Base-by-base conservation (phyloP, 202 grass and related monocot species). In the Bolboschoenoplectus hybrid region DNA sequence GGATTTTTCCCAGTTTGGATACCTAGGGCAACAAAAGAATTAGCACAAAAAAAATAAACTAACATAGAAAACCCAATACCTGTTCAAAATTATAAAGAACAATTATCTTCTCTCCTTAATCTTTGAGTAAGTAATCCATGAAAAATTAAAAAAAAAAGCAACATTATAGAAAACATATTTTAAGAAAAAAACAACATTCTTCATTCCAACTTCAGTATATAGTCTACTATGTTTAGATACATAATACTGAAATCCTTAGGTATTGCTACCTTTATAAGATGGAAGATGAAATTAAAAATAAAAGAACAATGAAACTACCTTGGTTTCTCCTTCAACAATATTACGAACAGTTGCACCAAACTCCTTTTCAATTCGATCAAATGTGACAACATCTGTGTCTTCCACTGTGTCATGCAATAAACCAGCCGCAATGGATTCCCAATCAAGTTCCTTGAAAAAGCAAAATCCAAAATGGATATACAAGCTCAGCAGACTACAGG, bases 281-380 rank as follows among this genome's bases (percentile, higher is more conserved):
- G 74, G 49, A 77, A 14, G 35, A 40, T 40, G 35, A 55, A 78
- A 57, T 9, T 16, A 78, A 53, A 78, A 58, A 9, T 4, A 20
- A 43, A 7, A 19, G 4, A 72, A n/a, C 0, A 40, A 79, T 16
- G 11, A 58, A 58, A 78, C 32, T 85, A 98, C 96, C 93, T 98
- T 98, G 81, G 96, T 98, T 87, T 98, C 96, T 83, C 96, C 96
- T 90, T 98, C 96, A 85, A 98, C 96, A 90, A 98, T 98, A 84
- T 88, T 93, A 9, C 96, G 58, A n/a, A 98, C 96, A 41, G 90
- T 90, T 81, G 84, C 85, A 41, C 96, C 96, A 75, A 98, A 98
- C 68, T 98, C 91, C 86, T 87, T 89, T 88, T 98, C 91, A 81
- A 98, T 98, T 89, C 90, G 91, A 87, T 94, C 96, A 81, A 98